These are phyloP conservation scores for Raffaelea albimanens DNA, from an alignment of 2,329 filamentous ascomycete genomes.

Conservation along the genomic window DNA sequence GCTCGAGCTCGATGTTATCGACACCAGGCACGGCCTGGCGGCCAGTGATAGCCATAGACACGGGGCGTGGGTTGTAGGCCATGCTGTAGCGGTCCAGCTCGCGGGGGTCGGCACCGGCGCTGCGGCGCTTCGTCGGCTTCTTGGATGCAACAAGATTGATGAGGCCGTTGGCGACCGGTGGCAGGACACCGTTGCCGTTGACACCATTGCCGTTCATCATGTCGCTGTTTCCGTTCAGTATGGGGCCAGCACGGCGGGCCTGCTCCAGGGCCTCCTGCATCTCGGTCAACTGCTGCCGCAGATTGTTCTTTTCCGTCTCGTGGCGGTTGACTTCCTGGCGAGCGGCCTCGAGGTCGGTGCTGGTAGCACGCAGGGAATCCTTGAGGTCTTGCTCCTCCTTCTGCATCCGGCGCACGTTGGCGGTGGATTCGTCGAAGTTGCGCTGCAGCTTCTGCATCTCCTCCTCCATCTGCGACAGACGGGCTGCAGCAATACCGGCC, in stretches of 20 bases:
- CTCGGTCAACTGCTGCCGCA: conserved; percentile 81
- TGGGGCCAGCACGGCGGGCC: conserved; percentile 66
- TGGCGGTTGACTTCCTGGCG: conserved; percentile 65
- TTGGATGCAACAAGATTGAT: conserved; percentile 97
- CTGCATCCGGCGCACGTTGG: conserved; percentile 87
- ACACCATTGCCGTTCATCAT: conserved; percentile 9
- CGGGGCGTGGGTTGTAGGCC: conserved; percentile 86
- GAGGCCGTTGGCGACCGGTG: conserved; percentile 59
- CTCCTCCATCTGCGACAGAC: conserved; percentile 82
- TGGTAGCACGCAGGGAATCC: conserved; percentile 72
- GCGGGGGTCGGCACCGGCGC: conserved; percentile 76
- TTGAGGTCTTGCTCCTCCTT: conserved; percentile 84
- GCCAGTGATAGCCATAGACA: conserved; percentile 82
- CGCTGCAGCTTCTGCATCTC: conserved; percentile 89
- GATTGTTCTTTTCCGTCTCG: conserved; percentile 75
- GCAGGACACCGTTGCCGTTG: conserved; percentile 26
- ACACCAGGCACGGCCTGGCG: conserved; percentile 60
- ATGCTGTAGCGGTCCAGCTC: conserved; percentile 84
- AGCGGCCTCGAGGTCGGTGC: conserved; percentile 69
- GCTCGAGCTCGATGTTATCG: conserved; percentile 89
- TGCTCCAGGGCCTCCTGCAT: conserved; percentile 87
- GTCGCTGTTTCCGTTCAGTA: conserved; percentile 46
- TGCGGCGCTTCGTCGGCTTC: conserved; percentile 82
- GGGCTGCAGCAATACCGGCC: conserved; percentile 88
- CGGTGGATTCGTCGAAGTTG: conserved; percentile 81